Conservation (phyloP, 495 filamentous ascomycete species). For the Aspergillus campestris region DNA sequence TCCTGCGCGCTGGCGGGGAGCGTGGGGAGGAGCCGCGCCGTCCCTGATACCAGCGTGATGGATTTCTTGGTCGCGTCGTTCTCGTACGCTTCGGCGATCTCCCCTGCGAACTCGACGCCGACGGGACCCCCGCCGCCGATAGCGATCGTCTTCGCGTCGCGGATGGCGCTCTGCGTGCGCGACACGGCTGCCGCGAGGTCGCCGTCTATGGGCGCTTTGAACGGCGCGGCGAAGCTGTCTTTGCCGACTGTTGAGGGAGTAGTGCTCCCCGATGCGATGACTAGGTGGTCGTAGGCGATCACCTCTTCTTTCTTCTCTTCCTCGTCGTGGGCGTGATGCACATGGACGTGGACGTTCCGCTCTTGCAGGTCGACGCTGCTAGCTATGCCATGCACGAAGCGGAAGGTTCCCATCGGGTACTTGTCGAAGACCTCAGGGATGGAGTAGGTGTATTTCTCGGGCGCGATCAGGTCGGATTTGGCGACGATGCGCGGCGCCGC, state of each 20-base stretch:
- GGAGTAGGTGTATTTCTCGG: slow-evolving; percentile 37
- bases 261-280: slow-evolving; percentile 43
- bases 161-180: slow-evolving; percentile 38
- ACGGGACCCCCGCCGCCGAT: slow-evolving; percentile 61
- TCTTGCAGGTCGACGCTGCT: slow-evolving; percentile 32
- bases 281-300: slow-evolving; percentile 44
- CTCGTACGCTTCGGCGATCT: slow-evolving; percentile 44
- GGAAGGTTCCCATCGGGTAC: slow-evolving; percentile 40
- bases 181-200: slow-evolving; percentile 32
- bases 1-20: slow-evolving; percentile 19
- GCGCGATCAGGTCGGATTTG: slow-evolving; percentile 29
- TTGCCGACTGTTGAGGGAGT: slow-evolving; percentile 36
- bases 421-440: slow-evolving; percentile 44
- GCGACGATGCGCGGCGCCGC: slow-evolving; percentile 40
- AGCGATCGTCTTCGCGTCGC: slow-evolving; percentile 49
- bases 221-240: slow-evolving; percentile 38
- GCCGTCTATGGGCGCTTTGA: slow-evolving; percentile 39
- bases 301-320: slow-evolving; percentile 25
- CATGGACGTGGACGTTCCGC: too few relatives aligned
- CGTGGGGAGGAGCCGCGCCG: slow-evolving; percentile 23
- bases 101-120: slow-evolving; percentile 56
- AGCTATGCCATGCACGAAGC: slow-evolving; percentile 48
- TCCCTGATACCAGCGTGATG: slow-evolving; percentile 39
- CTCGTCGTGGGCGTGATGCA: background rate
- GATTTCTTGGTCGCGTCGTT: slow-evolving; percentile 28